Conservation (phyloP, 495 filamentous ascomycete species). For the Viridothelium virens region DNA sequence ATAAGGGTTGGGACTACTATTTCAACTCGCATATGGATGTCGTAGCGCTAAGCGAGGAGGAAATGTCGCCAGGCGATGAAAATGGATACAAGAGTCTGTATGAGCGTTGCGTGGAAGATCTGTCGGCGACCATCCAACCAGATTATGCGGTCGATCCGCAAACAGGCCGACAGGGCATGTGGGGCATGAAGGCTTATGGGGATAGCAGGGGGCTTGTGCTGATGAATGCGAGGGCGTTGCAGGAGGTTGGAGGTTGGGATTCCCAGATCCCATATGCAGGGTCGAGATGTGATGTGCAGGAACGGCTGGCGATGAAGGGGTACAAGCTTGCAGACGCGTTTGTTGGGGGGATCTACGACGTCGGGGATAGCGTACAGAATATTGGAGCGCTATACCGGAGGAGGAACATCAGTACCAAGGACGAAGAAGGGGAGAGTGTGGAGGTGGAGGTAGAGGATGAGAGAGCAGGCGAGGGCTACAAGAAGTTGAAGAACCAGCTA, state of each 20-base stretch:
- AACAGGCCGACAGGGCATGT: neutral
- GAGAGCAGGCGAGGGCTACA: slow-evolving; percentile 1
- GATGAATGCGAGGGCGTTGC: slow-evolving; percentile 47
- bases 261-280: slow-evolving; percentile 54
- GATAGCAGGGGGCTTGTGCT: slow-evolving; percentile 51
- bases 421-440: neutral
- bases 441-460: slow-evolving; percentile 6
- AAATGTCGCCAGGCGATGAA: slow-evolving; percentile 30
- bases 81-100: slow-evolving; percentile 47
- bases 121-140: slow-evolving; percentile 31
- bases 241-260: slow-evolving; percentile 53
- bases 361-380: slow-evolving; percentile 41
- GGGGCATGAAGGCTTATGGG: slow-evolving; percentile 47
- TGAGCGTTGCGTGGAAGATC: slow-evolving; percentile 39
- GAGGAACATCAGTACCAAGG: slow-evolving; percentile 2
- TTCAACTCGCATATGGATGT: slow-evolving; percentile 58
- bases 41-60: slow-evolving; percentile 47
- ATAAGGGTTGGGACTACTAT: slow-evolving; percentile 45
- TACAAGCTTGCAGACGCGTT: slow-evolving; percentile 41
- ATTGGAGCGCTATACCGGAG: slow-evolving; percentile 41
- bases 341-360: slow-evolving; percentile 49
- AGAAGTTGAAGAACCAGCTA: slow-evolving; percentile 6
- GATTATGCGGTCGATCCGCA: slow-evolving; percentile 18
- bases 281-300: slow-evolving; percentile 54
- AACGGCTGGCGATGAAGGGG: slow-evolving; percentile 44